Conservation (phyloP, 257 asterid genomes). For the Fraxinus quadrangulata region DNA sequence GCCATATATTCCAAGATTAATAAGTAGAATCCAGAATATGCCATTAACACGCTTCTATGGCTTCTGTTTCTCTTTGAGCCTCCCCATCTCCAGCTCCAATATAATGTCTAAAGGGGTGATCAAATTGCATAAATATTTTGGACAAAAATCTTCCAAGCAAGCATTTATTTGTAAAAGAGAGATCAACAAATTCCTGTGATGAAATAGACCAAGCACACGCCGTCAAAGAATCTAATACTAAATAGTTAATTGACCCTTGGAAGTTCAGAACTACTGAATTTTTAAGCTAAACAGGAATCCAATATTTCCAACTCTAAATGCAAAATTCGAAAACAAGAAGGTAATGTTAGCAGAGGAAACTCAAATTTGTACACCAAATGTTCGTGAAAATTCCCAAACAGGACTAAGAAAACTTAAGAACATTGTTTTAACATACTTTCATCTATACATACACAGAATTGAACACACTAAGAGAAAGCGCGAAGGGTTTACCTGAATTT, state of each 20-base stretch:
- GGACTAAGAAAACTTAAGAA: not conserved
- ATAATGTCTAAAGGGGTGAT: conserved; percentile 67
- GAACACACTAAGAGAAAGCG: conserved; percentile 10
- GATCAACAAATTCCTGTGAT: not conserved
- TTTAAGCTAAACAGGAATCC: not conserved
- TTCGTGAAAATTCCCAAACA: conserved; percentile 29
- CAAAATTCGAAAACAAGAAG: not conserved
- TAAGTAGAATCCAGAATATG: conserved; percentile 84
- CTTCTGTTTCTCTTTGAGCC: conserved; percentile 53
- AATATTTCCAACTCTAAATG: not conserved
- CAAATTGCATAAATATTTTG: conserved; percentile 31
- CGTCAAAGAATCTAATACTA: not conserved
- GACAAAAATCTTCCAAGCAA: conserved; percentile 16
- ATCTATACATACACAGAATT: not conserved
- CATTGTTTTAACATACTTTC: not conserved
- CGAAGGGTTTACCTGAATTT: conserved; percentile 38
- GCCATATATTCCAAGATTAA: conserved; percentile 57
- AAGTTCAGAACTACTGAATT: not conserved
- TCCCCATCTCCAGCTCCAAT: conserved; percentile 83
- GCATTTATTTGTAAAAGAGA: not conserved
- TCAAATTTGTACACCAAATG: conserved; percentile 25
- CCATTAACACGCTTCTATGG: conserved; percentile 77
- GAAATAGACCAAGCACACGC: not conserved
- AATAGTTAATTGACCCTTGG: not conserved
- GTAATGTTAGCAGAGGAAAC: not conserved